Evolutionary conservation across 441 rosid genomes (phyloP), one percentile per base, ranked within the genome.

Genomic region (Erodium trifolium): DNA sequence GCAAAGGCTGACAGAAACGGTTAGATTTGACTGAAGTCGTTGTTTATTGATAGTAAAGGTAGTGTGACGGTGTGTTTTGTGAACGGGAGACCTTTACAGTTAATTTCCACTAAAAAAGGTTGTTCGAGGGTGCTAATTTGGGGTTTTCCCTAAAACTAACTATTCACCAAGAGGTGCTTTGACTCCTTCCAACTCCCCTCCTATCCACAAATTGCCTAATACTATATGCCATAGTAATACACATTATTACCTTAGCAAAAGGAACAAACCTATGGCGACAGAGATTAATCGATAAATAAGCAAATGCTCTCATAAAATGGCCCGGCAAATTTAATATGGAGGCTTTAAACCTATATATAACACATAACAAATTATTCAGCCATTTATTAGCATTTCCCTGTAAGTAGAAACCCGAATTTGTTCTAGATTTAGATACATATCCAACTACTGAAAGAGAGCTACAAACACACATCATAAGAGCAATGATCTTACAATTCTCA

Each of bases 191-290:
- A 16, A 55, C 27, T 16, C 27, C 27, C 63, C 11, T 55, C 8
- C 17, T 55, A 55, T 16, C 17, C 23, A 7, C 19, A 55, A 55
- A 53, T 3, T 53, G 4, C 18, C 18, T 51, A 51, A 55, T 5
- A 55, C 60, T 53, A 34, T 34, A 34, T 34, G 37, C 37, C 5
- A 34, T 14, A 14, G 47, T 53, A 53, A 3, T 53, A 53, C 9
- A 53, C 60, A 14, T 53, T 53, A 14, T 53, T 53, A 53, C 60
- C 60, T 53, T 53, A 14, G 60, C 60, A 53, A 53, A 53, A 16
- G 60, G 60, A 53, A 53, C 8, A 14, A 53, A 53, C 4, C 7
- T 3, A 5, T n/a, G 9, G 6, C 2, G 14, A 14, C 5, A 14
- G 17, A 51, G 6, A n/a, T 51, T 53, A n/a, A 17, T 8, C 18